Percentiles rank a stretch among this genome's conserved stretches.
phyloP scores from a whole-genome alignment of 2,329 filamentous ascomycete genomes.

The Bipolaris victoriae region DNA sequence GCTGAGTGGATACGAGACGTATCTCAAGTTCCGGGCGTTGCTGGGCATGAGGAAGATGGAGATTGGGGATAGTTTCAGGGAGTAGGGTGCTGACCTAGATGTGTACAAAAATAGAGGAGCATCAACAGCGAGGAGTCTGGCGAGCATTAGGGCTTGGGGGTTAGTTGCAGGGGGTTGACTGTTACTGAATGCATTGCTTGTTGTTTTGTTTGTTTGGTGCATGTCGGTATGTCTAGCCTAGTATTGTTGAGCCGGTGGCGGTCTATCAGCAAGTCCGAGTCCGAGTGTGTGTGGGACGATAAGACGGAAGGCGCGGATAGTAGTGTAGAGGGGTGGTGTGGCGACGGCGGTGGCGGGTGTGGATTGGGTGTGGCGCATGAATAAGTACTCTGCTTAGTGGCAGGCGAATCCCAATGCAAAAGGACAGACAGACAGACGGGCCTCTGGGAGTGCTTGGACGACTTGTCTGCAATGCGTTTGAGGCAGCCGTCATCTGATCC shows the following conservation, averaged over 20 bases:
- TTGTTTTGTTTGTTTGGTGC: no score
- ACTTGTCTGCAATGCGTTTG: constrained; percentile 30
- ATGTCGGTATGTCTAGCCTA: neutral
- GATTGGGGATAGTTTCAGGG: constrained; percentile 25
- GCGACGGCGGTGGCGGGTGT: neutral
- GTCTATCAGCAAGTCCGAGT: neutral
- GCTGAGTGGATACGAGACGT: constrained; percentile 64
- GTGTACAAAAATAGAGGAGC: neutral
- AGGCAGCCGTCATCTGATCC: constrained; percentile 11
- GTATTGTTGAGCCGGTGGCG: neutral
- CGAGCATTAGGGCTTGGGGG: neutral
- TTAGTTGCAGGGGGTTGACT: no score
- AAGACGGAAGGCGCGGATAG: neutral
- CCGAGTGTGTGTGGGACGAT: neutral
- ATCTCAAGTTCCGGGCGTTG: constrained; percentile 58
- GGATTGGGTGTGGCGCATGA: constrained; percentile 2
- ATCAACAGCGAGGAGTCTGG: constrained; percentile 5
- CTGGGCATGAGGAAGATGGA: constrained; percentile 52
- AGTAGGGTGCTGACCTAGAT: neutral
- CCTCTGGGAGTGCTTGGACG: constrained; percentile 16
- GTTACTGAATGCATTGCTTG: neutral
- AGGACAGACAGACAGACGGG: no score
- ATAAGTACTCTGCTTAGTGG: neutral
- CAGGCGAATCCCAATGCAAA: no score
- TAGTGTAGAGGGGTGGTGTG: neutral